Conservation (phyloP, 306 rosid species). For the Lotus japonicus region DNA sequence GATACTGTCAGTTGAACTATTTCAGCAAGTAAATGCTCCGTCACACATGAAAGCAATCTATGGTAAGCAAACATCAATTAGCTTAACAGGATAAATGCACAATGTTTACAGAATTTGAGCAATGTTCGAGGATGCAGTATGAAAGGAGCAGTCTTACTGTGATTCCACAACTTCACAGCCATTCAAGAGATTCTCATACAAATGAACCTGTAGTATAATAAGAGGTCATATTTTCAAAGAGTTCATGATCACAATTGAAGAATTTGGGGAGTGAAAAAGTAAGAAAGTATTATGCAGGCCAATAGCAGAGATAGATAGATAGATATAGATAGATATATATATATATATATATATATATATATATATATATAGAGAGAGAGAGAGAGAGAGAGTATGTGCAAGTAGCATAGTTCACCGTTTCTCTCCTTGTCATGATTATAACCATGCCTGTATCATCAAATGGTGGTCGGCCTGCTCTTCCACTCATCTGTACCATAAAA, state of each 20-base stretch:
- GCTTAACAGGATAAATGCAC: constrained; percentile 16
- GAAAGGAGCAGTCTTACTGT: constrained; percentile 51
- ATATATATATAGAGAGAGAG: not conserved
- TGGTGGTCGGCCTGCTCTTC: constrained; percentile 99
- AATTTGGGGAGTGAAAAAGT: not conserved
- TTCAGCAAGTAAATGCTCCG: constrained; percentile 96
- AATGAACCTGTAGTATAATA: constrained; percentile 61
- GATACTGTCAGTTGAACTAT: constrained; percentile 88
- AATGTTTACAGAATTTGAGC: not conserved
- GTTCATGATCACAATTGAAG: constrained; percentile 9
- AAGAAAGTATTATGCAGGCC: not conserved
- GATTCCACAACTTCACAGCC: constrained; percentile 98
- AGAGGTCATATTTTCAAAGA: constrained; percentile 9
- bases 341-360: too few relatives aligned
- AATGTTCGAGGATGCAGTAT: constrained; percentile 5
- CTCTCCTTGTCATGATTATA: constrained; percentile 96
- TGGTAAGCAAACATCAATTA: constrained; percentile 19
- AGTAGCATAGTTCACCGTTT: constrained; percentile 52
- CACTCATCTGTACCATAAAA: constrained; percentile 64
- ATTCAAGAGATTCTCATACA: constrained; percentile 86
- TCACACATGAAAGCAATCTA: constrained; percentile 81
- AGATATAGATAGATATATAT: not conserved
- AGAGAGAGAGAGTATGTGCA: constrained; percentile 6
- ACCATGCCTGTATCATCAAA: constrained; percentile 97
- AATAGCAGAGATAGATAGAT: not conserved